These are phyloP conservation scores for Globisporangium ultimum DNA, from an alignment of 352 stramenopile species.

Conservation along the genomic window DNA sequence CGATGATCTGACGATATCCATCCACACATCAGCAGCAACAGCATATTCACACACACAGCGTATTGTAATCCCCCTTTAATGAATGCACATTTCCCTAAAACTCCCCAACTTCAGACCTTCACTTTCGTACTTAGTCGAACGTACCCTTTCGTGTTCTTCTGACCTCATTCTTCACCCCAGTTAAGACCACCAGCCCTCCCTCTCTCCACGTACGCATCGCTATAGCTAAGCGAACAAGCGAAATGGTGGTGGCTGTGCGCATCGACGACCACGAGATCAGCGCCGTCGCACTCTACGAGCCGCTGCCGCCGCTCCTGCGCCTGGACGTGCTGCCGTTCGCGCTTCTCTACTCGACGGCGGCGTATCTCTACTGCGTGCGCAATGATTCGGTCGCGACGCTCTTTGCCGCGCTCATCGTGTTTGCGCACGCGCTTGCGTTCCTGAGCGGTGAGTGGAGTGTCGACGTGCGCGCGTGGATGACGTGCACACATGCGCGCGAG, in stretches of 20 bases:
- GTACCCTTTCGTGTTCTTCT: constrained; percentile 4
- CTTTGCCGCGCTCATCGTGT: constrained; percentile 39
- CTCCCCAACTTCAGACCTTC: neutral
- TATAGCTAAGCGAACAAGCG: too few relatives aligned
- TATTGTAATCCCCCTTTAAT: too few relatives aligned
- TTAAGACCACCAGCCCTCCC: neutral
- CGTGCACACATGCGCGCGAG: constrained; percentile 17
- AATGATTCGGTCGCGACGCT: constrained; percentile 43
- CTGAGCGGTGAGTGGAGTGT: constrained; percentile 57
- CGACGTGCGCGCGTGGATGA: constrained; percentile 31
- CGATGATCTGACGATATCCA: constrained; percentile 78
- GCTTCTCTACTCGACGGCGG: constrained; percentile 33
- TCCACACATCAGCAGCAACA: too few relatives aligned
- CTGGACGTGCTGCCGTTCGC: constrained; percentile 50
- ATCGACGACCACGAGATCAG: constrained; percentile 55
- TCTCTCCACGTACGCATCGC: neutral
- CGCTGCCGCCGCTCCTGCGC: constrained; percentile 48
- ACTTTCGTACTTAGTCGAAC: constrained; percentile 9
- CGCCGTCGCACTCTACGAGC: constrained; percentile 53
- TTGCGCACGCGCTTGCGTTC: constrained; percentile 52
- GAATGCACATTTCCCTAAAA: too few relatives aligned
- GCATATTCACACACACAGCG: too few relatives aligned
- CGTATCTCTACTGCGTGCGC: constrained; percentile 25
- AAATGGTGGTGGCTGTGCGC: constrained; percentile 22
- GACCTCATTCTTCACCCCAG: constrained; percentile 8